These are phyloP conservation scores for Theobroma cacao DNA, from an alignment of 345 rosid species.

Conservation along the genomic window DNA sequence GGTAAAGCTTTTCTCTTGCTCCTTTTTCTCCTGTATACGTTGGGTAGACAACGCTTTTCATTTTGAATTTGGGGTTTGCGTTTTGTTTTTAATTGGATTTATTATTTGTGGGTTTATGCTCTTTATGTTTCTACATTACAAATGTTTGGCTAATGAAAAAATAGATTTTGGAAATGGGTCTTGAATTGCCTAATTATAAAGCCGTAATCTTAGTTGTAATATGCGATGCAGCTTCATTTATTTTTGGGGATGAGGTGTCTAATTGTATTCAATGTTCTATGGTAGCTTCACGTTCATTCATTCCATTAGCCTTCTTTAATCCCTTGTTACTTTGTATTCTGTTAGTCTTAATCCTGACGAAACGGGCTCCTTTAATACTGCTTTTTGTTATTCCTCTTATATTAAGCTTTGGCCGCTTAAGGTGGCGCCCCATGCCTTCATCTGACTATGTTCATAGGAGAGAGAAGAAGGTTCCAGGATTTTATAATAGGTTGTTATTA, in stretches of 20 bases:
- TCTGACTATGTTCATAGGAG: not conserved
- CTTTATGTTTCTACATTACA: not conserved
- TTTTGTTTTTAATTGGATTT: not conserved
- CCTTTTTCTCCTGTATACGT: not conserved
- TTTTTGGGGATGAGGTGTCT: not conserved
- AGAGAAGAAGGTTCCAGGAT: not conserved
- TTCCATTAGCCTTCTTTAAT: not conserved
- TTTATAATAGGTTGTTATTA: not conserved
- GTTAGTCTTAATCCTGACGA: not conserved
- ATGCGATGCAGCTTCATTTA: not conserved
- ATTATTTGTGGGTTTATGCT: not conserved
- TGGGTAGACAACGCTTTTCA: not conserved
- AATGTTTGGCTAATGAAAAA: not conserved
- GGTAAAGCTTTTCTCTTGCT: slow-evolving; percentile 20
- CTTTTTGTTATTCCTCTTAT: not conserved
- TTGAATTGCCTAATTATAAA: not conserved
- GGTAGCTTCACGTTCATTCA: not conserved
- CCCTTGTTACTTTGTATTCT: not conserved
- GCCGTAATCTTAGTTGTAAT: not conserved
- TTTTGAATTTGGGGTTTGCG: not conserved
- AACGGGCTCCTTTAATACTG: not conserved
- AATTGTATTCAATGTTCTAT: not conserved
- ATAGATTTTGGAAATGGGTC: not conserved
- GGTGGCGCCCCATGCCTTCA: not conserved
- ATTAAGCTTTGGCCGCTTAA: not conserved